Evolutionary conservation across 441 rosid species (phyloP), one percentile per base, ranked within the genome.

Genomic region (Adansonia grandidieri): DNA sequence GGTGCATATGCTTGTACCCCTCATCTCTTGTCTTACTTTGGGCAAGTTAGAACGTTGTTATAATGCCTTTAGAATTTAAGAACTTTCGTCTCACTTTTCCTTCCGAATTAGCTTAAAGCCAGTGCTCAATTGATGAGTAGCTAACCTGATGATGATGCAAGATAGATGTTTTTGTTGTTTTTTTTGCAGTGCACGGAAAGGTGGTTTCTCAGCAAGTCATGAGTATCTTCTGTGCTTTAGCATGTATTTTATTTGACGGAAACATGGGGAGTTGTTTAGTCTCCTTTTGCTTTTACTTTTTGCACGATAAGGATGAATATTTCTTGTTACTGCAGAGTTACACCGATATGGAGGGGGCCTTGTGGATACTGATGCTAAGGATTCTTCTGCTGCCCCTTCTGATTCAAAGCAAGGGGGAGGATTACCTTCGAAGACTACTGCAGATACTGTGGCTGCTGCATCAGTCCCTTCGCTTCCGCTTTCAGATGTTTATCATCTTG

Each of bases 331-430:
- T 72, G 68, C 89, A 93, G 99, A 96, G 84, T 85, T 96, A 77
- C 96, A 93, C 81, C 86, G 85, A 32, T 88, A 89, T 77, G 99
- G 98, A 37, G 95, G 93, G 22, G 95, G 95, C 44, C 91, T 89
- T 47, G 82, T 86, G 69, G 96, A 88, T 69, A 60, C 74, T 0
- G 98, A 92, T 50, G 84, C 74, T 6, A 87, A 84, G 82, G 92
- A 89, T 71, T 73, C 89, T 81, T 78, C 88, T 77, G 77, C 88
- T 20, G 67, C 80, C 51, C 82, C 87, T 73, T 65, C 80, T 2
- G 92, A 90, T 65, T 70, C 84, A 40, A 93, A 88, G 87, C 90
- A 86, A 68, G 87, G 84, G 61, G 97, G 84, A 79, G 97, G 85
- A 81, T 79, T 79, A 72, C 85, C 86, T 86, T 76, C 81, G 24